phyloP scores from a whole-genome alignment of 352 stramenopile genomes.

The Globisporangium perplexum region DNA sequence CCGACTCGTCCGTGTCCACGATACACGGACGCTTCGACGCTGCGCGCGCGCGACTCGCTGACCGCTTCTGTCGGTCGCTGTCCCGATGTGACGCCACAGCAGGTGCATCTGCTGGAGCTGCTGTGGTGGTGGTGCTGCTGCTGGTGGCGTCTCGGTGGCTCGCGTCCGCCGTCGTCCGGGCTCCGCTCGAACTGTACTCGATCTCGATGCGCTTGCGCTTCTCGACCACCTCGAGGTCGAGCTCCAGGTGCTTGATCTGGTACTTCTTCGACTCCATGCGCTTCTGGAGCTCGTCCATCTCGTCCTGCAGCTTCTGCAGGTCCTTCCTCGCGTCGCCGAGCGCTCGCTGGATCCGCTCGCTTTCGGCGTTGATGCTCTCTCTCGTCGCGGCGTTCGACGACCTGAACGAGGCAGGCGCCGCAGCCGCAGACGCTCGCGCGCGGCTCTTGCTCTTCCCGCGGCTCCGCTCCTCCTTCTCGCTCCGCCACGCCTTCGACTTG shows the following conservation, averaged over 20 bases:
- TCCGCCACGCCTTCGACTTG: constrained; percentile 4
- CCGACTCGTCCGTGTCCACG: constrained; percentile 57
- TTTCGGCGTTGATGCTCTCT: constrained; percentile 38
- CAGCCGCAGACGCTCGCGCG: neutral
- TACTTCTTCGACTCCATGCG: constrained; percentile 49
- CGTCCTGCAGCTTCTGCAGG: constrained; percentile 27
- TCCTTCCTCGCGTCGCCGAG: constrained; percentile 40
- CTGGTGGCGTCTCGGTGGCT: neutral
- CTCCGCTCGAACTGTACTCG: constrained; percentile 15
- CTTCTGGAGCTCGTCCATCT: constrained; percentile 29
- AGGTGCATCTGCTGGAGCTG: too few species aligned
- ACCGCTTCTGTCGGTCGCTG: constrained; percentile 19
- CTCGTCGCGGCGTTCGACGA: constrained; percentile 6
- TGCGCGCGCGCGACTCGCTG: constrained; percentile 22
- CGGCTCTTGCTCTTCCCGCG: constrained; percentile 19
- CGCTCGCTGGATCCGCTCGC: constrained; percentile 36
- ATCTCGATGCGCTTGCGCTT: constrained; percentile 46
- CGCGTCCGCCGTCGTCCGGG: neutral
- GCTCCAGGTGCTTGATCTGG: constrained; percentile 60
- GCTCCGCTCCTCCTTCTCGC: constrained; percentile 15
- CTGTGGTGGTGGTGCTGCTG: neutral
- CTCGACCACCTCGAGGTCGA: constrained; percentile 49
- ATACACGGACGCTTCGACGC: constrained; percentile 51
- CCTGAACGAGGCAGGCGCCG: neutral
- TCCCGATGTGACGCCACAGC: neutral